Evolutionary conservation across 768 basidiomycete species (phyloP), one percentile per base, ranked within the genome.

Genomic region (Suillus discolor): DNA sequence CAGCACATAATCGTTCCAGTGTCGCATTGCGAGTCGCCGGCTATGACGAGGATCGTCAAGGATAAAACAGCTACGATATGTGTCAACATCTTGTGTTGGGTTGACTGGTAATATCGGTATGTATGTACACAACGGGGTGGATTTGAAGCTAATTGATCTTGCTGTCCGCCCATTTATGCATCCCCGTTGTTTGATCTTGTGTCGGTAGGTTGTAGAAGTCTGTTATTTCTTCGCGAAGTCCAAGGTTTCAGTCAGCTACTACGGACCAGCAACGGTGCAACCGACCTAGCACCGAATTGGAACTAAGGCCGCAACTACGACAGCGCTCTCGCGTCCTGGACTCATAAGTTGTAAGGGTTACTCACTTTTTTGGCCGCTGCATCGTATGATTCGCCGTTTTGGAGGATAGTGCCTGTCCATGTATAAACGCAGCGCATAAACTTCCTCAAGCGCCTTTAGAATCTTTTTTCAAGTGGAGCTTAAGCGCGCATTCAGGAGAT

Each of bases 1-100:
- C 68, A 69, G 60, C 68, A 69, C 57, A 61, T 41, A 28, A 69
- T 49, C 51, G 31, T 6, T 25, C 66, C 68, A 8, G 67, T 68
- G 59, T 64, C 64, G 42, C 68, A 69, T 42, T 67, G 62, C 41
- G 44, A 39, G 45, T 34, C 42, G 45, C 60, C 60, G 9, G 64
- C 64, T 12, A 62, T 4, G 11, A 61, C 60, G 13, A 65, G 45
- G 11, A 49, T 20, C 5, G 64, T 51, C 8, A 62, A 42, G 60
- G 60, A 49, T 25, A 60, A 42, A 7, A 65, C 16, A 39, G 64
- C 23, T 18, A 65, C 28, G 44, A 65, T 39, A 34, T 20, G 60
- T 18, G 36, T 23, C 38, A 62, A 53, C 44, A 65, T 65, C 9
- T 42, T 41, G 41, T 23, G 25, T 28, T 15, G 34, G 12, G 12